Evolutionary conservation across 2,329 filamentous ascomycete genomes (phyloP).

Genomic region (Fusarium metavorans): DNA sequence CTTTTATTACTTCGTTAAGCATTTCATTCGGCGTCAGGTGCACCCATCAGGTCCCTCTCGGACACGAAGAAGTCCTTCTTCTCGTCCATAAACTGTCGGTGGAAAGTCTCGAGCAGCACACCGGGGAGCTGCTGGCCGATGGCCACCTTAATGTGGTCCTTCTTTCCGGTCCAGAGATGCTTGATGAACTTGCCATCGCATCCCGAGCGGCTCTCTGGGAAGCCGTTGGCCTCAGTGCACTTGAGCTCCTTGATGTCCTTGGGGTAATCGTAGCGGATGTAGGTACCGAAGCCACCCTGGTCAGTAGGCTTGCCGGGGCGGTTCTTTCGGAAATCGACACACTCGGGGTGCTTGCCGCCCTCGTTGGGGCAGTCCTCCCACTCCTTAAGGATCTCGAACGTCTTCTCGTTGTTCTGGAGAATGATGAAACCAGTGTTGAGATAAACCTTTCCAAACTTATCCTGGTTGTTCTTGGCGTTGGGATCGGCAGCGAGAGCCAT

Average conservation of each 20-base stretch:
- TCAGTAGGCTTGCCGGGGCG: conserved; percentile 54
- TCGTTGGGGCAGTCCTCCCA: conserved; percentile 60
- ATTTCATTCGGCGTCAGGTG: conserved; percentile 31
- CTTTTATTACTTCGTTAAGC: conserved; percentile 40
- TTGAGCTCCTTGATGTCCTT: conserved; percentile 55
- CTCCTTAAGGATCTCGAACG: conserved; percentile 61
- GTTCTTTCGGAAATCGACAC: conserved; percentile 53
- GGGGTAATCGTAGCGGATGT: conserved; percentile 56
- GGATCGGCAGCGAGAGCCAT: conserved; percentile 58
- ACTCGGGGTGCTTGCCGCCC: conserved; percentile 52
- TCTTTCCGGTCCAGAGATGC: conserved; percentile 59
- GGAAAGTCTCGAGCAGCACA: conserved; percentile 50
- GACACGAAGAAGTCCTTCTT: conserved; percentile 51
- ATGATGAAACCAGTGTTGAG: conserved; percentile 67
- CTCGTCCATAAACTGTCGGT: conserved; percentile 51
- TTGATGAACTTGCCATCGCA: conserved; percentile 57
- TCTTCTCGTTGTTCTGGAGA: conserved; percentile 62
- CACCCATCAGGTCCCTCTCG: conserved; percentile 51
- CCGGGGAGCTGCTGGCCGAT: conserved; percentile 54
- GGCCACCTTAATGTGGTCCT: conserved; percentile 53
- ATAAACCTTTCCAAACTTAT: conserved; percentile 55
- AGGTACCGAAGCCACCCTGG: conserved; percentile 59
- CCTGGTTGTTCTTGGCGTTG: conserved; percentile 52
- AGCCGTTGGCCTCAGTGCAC: conserved; percentile 59
- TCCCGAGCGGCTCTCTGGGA: conserved; percentile 52